phyloP scores from a whole-genome alignment of 805 yeast genomes.

The Saturnispora zaruensis region DNA sequence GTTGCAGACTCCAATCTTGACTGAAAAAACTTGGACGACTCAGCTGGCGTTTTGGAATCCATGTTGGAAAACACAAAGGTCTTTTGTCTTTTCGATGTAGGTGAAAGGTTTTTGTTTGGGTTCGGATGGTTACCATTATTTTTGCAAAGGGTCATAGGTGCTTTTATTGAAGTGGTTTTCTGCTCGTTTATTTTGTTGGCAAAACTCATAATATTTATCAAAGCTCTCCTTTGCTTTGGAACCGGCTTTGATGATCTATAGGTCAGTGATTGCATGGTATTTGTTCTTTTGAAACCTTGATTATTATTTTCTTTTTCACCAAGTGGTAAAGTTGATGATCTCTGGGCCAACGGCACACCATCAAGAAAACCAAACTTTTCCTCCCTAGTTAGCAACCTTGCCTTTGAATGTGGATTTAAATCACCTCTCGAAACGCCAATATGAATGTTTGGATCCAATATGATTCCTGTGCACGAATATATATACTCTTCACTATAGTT shows the following conservation, averaged over 20 bases:
- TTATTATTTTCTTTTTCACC: background rate
- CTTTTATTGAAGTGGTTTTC: background rate
- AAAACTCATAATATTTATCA: background rate
- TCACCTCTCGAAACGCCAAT: constrained; percentile 52
- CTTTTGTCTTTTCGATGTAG: constrained; percentile 23
- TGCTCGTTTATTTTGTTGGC: constrained; percentile 4
- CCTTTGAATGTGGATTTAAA: constrained; percentile 55
- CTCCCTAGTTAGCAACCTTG: constrained; percentile 40
- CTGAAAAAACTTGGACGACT: constrained; percentile 1
- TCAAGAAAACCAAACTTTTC: constrained; percentile 21
- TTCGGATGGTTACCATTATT: background rate
- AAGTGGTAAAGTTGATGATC: constrained; percentile 8
- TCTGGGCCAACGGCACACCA: constrained; percentile 1
- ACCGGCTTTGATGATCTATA: constrained; percentile 5
- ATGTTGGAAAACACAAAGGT: constrained; percentile 15
- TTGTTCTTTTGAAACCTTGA: background rate
- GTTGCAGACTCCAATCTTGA: constrained; percentile 12
- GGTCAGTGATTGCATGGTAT: background rate
- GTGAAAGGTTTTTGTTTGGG: constrained; percentile 13
- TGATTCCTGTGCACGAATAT: constrained; percentile 37
- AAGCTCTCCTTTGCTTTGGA: background rate
- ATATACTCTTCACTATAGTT: constrained; percentile 21
- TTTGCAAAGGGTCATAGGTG: background rate
- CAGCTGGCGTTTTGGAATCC: constrained; percentile 4
- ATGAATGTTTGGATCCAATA: constrained; percentile 41